Base-by-base conservation (phyloP, 805 yeast genomes). In the Kuraishia hungarica region DNA sequence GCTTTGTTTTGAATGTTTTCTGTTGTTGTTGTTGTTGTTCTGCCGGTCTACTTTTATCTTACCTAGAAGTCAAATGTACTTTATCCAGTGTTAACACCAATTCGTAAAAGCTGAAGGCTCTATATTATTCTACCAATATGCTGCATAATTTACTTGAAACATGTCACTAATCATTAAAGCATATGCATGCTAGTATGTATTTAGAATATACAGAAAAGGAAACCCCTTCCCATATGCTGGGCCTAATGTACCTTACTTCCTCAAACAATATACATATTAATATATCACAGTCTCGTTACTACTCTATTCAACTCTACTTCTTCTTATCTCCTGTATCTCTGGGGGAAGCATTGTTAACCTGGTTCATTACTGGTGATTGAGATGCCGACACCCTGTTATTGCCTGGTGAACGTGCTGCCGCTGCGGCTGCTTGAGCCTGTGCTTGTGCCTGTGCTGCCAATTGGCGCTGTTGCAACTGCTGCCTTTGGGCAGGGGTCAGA, bases 331-430 rank as follows among this genome's bases (percentile, higher is more conserved):
- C 43, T 13, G 43, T 8, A 6, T 35, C 43, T 13, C 43, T 35
- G 43, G 17, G 8, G 5, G 43, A 35, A 13, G 17, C 43, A 35
- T 35, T 35, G 43, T 35, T 35, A 7, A 35, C 43, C 43, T 35
- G 43, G n/a, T 35, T 35, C 17, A 35, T 35, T 4, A 3, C 3
- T 13, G 43, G 43, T 15, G 43, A 35, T 69, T 17, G 68, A 62
- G 52, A 64, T 63, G 55, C 70, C 56, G 2, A 69, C 64, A 11
- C 43, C n/a, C 43, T 35, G 43, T 35, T 35, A 15, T 35, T 35
- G 4, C 17, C 43, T 13, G 43, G 43, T 13, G 43, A 35, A 13
- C 43, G 43, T 35, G 43, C 43, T 15, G 56, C 53, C 53, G 54
- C 54, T 15, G 50, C 19, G 19, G n/a, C 22, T n/a, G 39, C 55